Base-by-base conservation (phyloP, 257 asterid species). In the Primulina eburnea region DNA sequence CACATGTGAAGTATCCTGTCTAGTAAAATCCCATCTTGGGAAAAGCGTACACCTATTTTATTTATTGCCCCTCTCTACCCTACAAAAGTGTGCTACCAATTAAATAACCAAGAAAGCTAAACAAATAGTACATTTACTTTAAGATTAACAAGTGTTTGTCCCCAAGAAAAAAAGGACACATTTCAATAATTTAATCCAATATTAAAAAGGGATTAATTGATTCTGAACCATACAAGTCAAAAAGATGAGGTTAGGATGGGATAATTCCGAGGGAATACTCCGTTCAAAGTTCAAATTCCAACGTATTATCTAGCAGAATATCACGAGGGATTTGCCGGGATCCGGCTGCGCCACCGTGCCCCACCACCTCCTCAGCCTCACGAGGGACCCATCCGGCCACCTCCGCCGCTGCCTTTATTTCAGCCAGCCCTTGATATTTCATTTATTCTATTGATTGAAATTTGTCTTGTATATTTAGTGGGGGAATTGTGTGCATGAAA, bases 221-320 rank as follows among this genome's bases (percentile, higher is more conserved):
- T 79, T 55, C 7, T 50, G 56, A 53, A 4, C 70, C 69, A 50
- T 71, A 68, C 21, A 81, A 75, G 83, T 75, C 79, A 75, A 75
- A 72, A 75, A 65, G 70, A 72, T 57, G 69, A 76, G 76, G 75
- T 74, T 66, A 43, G 26, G 52, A 18, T 8, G 68, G 70, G 79
- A 62, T 65, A 77, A 69, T 69, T 75, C 64, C 82, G 52, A 81
- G 78, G 70, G 65, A 11, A 24, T 72, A 56, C 55, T 55, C 61
- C 72, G 53, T 81, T 81, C 83, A 75, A 75, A 76, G 83, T 81
- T 70, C 86, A 62, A 26, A 62, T 71, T 72, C 69, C 86, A 21
- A 81, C 57, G 75, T 66, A 78, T 64, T 40, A 40, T 64, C 64
- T 69, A 55, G 62, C 85, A 81, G 73, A 72, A 60, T 69, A 75